A percentile compares a stretch with the other conserved stretches of the same genome.
Evolutionary conservation across 2,329 filamentous ascomycete species (phyloP).

Genomic region (Chaetomiaceae sp.): DNA sequence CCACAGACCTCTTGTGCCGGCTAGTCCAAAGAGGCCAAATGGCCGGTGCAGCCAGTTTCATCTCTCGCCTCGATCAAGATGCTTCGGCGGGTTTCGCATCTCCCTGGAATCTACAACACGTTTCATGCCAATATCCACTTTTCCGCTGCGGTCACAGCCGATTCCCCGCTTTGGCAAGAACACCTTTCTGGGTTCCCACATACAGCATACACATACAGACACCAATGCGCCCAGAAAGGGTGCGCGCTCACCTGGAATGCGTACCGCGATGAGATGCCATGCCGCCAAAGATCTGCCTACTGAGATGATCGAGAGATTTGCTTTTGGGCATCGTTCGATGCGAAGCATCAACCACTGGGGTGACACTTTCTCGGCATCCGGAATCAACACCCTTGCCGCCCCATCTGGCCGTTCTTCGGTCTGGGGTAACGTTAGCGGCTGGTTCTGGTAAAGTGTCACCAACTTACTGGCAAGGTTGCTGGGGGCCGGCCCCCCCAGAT

Average conservation of each 20-base stretch:
- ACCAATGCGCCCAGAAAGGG: background rate
- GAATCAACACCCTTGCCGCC: background rate
- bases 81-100: slow-evolving; percentile 30
- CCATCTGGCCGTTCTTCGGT: background rate
- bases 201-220: background rate
- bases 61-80: slow-evolving; percentile 23
- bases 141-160: slow-evolving; percentile 9
- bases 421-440: too few species aligned
- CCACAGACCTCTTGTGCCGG: background rate
- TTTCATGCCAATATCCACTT: slow-evolving; percentile 24
- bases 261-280: too few species aligned
- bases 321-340: too few species aligned
- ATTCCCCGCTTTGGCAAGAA: slow-evolving; percentile 1
- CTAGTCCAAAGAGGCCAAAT: slow-evolving; percentile 17
- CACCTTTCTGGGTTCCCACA: background rate
- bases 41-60: slow-evolving; percentile 32
- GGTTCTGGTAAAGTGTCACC: too few species aligned
- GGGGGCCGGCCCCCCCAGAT: background rate
- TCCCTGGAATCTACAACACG: slow-evolving; percentile 26
- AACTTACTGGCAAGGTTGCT: background rate
- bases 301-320: too few species aligned
- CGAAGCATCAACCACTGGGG: background rate
- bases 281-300: too few species aligned
- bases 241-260: background rate
- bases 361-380: slow-evolving; percentile 1